Percentiles rank a stretch among this genome's conserved stretches.
These are phyloP conservation scores for Spergularia bocconei DNA, from an alignment of 148 eudicot genomes.

Conservation along the genomic window DNA sequence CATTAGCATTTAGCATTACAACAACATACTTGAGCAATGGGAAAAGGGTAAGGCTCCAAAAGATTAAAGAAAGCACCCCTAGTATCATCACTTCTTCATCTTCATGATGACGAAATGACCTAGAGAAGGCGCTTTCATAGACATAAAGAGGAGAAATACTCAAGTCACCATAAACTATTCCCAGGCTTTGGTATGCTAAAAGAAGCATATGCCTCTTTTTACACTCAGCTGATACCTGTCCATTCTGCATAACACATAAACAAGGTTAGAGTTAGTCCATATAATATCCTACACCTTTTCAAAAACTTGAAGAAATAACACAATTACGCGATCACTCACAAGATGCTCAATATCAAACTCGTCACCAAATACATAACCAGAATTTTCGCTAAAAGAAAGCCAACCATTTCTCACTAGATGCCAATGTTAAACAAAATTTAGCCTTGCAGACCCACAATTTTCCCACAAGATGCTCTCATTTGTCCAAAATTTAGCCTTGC, in stretches of 20 bases:
- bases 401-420: too few relatives aligned
- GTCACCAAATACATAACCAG: too few relatives aligned
- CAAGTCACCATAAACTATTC: constrained; percentile 48
- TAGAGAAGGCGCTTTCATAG: constrained; percentile 38
- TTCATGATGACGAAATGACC: constrained; percentile 33
- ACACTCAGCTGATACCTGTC: constrained; percentile 11
- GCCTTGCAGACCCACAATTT: too few relatives aligned
- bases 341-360: too few relatives aligned
- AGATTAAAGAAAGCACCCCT: constrained; percentile 51
- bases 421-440: too few relatives aligned
- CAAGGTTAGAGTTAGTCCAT: background rate
- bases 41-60: constrained; percentile 52
- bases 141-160: constrained; percentile 55
- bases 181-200: constrained; percentile 54
- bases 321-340: background rate
- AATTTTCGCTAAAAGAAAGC: too few relatives aligned
- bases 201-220: constrained; percentile 30
- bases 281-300: background rate
- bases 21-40: constrained; percentile 44
- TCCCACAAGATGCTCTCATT: too few relatives aligned
- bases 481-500: too few relatives aligned
- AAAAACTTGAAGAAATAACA: background rate
- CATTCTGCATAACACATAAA: constrained; percentile 28
- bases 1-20: constrained; percentile 42
- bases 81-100: constrained; percentile 38